phyloP scores from a whole-genome alignment of 306 rosid species.

The Argentina anserina region DNA sequence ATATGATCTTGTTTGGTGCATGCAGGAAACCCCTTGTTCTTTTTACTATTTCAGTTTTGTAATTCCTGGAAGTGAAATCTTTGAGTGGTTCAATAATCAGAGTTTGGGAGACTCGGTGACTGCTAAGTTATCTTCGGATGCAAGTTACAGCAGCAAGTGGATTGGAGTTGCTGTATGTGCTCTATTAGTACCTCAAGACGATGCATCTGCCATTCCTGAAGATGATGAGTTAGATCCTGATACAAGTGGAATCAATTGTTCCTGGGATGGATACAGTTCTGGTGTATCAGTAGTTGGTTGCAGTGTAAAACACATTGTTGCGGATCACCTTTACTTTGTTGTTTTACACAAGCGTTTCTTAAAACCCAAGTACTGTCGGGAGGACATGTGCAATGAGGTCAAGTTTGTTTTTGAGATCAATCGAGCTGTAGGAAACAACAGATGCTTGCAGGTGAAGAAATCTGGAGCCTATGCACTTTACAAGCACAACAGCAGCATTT shows the following conservation, averaged over 20 bases:
- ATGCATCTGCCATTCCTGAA: background rate
- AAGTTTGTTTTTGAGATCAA: background rate
- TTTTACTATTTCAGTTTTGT: background rate
- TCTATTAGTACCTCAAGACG: background rate
- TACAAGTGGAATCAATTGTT: background rate
- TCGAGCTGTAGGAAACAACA: background rate
- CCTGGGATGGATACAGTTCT: background rate
- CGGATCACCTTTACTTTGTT: background rate
- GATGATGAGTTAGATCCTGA: background rate
- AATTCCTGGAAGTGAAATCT: slow-evolving; percentile 19
- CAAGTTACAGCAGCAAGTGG: background rate
- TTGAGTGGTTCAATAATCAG: slow-evolving; percentile 10
- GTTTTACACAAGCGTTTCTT: background rate
- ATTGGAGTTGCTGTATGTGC: slow-evolving; percentile 8
- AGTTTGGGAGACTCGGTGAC: background rate
- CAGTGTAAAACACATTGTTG: background rate
- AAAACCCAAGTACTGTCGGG: background rate
- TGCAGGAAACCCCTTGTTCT: background rate
- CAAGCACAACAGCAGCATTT: background rate
- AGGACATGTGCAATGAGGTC: background rate
- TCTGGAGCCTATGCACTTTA: background rate
- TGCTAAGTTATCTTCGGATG: background rate
- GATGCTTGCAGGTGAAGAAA: background rate
- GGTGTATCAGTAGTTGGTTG: background rate
- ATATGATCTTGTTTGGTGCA: background rate